phyloP scores from a whole-genome alignment of 2,329 filamentous ascomycete genomes.

The Orbilia blumenaviensis region DNA sequence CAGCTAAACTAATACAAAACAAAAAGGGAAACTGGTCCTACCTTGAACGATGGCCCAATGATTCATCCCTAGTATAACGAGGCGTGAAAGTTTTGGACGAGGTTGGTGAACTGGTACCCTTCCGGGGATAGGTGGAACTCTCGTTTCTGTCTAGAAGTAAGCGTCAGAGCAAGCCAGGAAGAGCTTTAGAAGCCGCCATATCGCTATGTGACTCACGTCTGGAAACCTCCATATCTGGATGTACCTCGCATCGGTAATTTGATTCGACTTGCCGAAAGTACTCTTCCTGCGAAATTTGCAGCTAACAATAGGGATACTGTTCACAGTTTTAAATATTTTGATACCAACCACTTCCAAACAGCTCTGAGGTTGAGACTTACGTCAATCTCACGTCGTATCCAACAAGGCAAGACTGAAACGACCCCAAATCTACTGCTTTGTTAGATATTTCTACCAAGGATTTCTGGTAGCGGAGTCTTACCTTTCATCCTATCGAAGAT shows the following conservation, averaged over 20 bases:
- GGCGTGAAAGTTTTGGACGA: background rate
- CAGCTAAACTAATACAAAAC: background rate
- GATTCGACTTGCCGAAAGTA: background rate
- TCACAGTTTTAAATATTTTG: background rate
- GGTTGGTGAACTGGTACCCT: background rate
- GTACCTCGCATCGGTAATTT: background rate
- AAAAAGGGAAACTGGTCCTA: background rate
- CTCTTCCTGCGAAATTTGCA: background rate
- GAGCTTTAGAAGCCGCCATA: background rate
- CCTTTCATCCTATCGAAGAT: background rate
- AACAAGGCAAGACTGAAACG: background rate
- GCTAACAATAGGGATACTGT: background rate
- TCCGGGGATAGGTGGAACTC: background rate
- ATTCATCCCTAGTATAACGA: background rate
- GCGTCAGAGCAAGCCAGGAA: background rate
- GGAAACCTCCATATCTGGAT: background rate
- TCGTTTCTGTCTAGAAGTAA: background rate
- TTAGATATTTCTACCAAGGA: background rate
- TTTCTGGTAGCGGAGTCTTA: background rate
- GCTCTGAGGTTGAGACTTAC: background rate
- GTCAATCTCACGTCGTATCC: background rate
- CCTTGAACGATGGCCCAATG: background rate
- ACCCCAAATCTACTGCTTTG: background rate
- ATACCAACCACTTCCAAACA: background rate
- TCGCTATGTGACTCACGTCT: background rate